phyloP scores from a whole-genome alignment of 345 rosid genomes.

The Brassica juncea region DNA sequence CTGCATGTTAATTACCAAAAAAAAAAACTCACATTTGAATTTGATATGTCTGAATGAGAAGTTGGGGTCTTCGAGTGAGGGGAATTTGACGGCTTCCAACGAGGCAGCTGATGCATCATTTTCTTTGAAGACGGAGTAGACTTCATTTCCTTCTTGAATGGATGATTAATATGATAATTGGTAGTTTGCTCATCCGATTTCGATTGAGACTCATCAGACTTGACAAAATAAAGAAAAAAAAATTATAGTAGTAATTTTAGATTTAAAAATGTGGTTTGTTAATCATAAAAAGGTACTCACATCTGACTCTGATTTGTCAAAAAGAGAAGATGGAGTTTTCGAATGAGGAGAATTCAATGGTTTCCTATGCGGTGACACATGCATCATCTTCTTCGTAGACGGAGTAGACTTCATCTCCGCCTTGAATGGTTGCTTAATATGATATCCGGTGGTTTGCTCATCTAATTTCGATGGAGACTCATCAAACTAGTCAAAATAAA shows the following conservation, averaged over 20 bases:
- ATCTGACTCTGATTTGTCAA: background rate
- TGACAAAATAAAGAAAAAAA: background rate
- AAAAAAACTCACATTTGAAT: conserved; percentile 55
- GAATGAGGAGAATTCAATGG: background rate
- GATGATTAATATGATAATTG: conserved; percentile 3
- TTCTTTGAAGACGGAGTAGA: conserved; percentile 6
- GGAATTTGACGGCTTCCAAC: conserved; percentile 47
- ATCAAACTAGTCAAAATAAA: background rate
- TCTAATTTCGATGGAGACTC: background rate
- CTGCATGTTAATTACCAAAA: conserved; percentile 17
- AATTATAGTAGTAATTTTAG: background rate
- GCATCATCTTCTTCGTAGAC: background rate
- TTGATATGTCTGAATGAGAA: conserved; percentile 45
- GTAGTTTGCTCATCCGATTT: background rate
- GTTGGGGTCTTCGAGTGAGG: conserved; percentile 50
- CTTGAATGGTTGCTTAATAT: background rate
- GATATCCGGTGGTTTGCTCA: background rate
- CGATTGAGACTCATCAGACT: background rate
- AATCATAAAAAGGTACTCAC: background rate
- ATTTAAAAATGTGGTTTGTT: background rate
- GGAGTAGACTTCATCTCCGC: background rate
- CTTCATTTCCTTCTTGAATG: conserved; percentile 1
- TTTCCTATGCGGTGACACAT: background rate
- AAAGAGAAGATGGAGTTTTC: background rate
- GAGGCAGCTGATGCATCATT: conserved; percentile 33